Evolutionary conservation across 768 basidiomycete genomes (phyloP).

Genomic region (Boletus rubropictus): DNA sequence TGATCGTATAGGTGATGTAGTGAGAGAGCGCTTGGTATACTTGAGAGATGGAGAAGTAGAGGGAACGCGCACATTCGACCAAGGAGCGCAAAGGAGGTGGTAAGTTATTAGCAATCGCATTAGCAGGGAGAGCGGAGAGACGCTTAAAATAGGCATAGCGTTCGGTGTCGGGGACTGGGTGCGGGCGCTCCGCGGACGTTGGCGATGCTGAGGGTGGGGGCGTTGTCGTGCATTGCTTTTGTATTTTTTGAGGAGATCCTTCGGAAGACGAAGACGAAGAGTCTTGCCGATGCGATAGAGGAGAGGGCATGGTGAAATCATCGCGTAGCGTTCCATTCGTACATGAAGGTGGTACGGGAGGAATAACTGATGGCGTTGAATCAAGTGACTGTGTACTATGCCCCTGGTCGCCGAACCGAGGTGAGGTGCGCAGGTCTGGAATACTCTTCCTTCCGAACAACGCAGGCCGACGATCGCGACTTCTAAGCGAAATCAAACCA

Average conservation of each 20-base stretch:
- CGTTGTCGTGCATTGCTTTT: conserved; percentile 27
- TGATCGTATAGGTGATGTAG: conserved; percentile 75
- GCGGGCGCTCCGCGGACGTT: conserved; percentile 30
- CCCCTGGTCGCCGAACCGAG: conserved; percentile 33
- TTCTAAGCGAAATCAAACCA: conserved; percentile 45
- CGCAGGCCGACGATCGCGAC: conserved; percentile 32
- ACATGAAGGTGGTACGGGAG: conserved; percentile 8
- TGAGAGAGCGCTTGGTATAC: conserved; percentile 85
- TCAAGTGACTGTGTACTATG: conserved; percentile 25
- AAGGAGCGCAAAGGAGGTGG: conserved; percentile 64
- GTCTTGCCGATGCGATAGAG: conserved; percentile 42
- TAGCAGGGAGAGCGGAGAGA: conserved; percentile 69
- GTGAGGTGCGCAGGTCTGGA: conserved; percentile 66
- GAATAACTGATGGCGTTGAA: conserved; percentile 10
- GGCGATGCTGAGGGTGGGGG: conserved; percentile 36
- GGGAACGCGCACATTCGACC: conserved; percentile 84
- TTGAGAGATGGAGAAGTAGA: conserved; percentile 89
- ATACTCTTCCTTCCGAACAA: conserved; percentile 72
- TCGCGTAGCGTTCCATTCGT: conserved; percentile 14
- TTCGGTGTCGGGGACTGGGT: conserved; percentile 58
- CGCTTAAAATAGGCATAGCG: conserved; percentile 92
- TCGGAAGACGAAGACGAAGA: conserved; percentile 37
- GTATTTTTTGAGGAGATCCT: conserved; percentile 17
- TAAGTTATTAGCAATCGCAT: conserved; percentile 56
- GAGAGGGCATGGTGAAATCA: conserved; percentile 36